Evolutionary conservation across 495 filamentous ascomycete species (phyloP), one percentile per base, ranked within the genome.

Genomic region (Aspergillus saccharolyticus): DNA sequence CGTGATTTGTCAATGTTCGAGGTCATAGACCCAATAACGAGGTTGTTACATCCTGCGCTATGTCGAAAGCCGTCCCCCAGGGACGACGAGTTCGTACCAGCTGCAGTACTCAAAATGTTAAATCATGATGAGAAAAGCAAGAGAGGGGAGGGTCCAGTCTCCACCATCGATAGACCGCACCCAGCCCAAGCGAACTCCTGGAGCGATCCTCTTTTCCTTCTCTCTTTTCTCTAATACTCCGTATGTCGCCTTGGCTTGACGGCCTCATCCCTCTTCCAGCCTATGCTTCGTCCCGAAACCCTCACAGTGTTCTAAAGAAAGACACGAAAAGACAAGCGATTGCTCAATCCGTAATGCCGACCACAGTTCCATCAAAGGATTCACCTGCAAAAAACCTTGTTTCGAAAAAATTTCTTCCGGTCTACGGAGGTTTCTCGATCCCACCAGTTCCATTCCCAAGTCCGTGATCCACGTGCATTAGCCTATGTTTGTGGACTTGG

Each of bases 351-450:
- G 10, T 12, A 39, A 39, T 39, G 33, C 33, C 33, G 33, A 39
- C 33, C 33, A 15, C 33, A n/a, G n/a, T n/a, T n/a, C n/a, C n/a
- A n/a, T n/a, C n/a, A n/a, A n/a, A n/a, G n/a, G 33, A 39, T 39
- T 39, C 12, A 17, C 21, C 47, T 50, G 22, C 33, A 39, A 39
- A 39, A n/a, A 50, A 50, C 47, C 47, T 19, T 47, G 49, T 22
- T 50, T 42, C 7, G 7, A 39, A 39, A 39, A 39, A n/a, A 30
- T 49, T 42, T 46, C 39, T 51, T 59, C 57, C 46, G 57, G 45
- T 55, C 55, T 55, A 59, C 57, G 52, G 57, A 39, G 52, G 46
- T 51, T 55, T 59, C 44, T 22, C 2, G 12, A 22, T 47, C 12
- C 16, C 19, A 21, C 44, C 33, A 39, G 33, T 12, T 39, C 33